These are phyloP conservation scores for Ophiorrhiza pumila DNA, from an alignment of 257 asterid genomes.

Conservation along the genomic window DNA sequence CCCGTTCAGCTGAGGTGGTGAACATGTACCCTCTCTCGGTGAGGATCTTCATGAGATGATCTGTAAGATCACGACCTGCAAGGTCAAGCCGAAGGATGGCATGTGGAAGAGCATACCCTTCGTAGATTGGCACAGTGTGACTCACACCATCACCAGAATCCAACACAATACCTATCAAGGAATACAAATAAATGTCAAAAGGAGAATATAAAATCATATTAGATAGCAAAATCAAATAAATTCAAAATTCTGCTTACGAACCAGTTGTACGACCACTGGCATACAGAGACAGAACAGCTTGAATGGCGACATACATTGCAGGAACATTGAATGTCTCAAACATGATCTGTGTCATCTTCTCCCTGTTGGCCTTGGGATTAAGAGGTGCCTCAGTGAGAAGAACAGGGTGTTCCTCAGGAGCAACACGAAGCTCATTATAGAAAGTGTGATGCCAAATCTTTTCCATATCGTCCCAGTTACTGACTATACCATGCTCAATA, in stretches of 20 bases:
- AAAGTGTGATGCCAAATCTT: conserved; percentile 56
- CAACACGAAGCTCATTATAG: conserved; percentile 53
- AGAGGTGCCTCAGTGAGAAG: conserved; percentile 56
- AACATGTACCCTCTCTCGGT: conserved; percentile 55
- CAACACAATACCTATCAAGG: conserved; percentile 42
- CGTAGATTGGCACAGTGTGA: conserved; percentile 49
- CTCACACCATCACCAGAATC: conserved; percentile 58
- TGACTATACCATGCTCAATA: conserved; percentile 46
- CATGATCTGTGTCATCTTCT: conserved; percentile 54
- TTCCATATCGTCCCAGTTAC: conserved; percentile 55
- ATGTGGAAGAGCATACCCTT: conserved; percentile 48
- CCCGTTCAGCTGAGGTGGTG: conserved; percentile 57
- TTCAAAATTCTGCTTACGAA: conserved; percentile 15
- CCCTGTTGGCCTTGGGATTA: conserved; percentile 51
- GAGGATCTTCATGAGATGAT: conserved; percentile 44
- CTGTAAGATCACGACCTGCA: conserved; percentile 52
- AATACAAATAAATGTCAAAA: not conserved
- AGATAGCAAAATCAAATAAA: not conserved
- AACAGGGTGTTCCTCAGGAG: conserved; percentile 51
- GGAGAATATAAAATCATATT: not conserved
- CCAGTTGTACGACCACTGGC: conserved; percentile 57
- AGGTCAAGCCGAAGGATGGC: conserved; percentile 52
- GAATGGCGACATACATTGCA: conserved; percentile 53
- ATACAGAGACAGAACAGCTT: conserved; percentile 51
- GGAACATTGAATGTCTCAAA: conserved; percentile 49